These are phyloP conservation scores for Boletus sp. DNA, from an alignment of 1,284 basidiomycete genomes.

Conservation along the genomic window DNA sequence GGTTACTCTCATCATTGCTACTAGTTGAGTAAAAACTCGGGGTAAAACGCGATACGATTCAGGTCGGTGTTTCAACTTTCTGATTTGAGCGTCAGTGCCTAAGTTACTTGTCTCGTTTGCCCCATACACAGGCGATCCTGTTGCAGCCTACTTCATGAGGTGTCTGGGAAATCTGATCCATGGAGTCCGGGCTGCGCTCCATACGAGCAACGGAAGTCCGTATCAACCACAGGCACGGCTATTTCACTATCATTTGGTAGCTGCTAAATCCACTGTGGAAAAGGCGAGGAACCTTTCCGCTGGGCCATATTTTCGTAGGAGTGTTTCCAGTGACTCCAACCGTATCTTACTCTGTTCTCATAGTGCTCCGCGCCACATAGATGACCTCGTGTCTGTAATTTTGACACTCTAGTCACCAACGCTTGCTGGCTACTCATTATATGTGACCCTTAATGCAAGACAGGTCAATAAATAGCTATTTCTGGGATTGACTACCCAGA, in stretches of 20 bases:
- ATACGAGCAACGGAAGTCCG: constrained; percentile 16
- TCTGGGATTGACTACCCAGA: constrained; percentile 26
- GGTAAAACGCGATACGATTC: constrained; percentile 1
- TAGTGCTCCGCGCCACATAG: constrained; percentile 36
- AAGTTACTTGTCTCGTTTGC: constrained; percentile 6
- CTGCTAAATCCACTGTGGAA: constrained; percentile 40
- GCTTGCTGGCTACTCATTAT: constrained; percentile 39
- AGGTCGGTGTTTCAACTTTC: no score
- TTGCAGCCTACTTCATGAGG: constrained; percentile 11
- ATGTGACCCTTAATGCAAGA: constrained; percentile 37
- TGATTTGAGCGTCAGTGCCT: no score
- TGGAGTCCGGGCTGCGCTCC: constrained; percentile 13
- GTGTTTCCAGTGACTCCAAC: constrained; percentile 48
- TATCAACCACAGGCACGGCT: neutral
- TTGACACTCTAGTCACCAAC: constrained; percentile 41
- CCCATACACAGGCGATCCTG: neutral
- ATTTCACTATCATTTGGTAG: constrained; percentile 30
- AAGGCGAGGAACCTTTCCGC: constrained; percentile 35
- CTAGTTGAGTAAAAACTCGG: neutral
- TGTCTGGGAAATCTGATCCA: constrained; percentile 17
- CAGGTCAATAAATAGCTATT: constrained; percentile 35
- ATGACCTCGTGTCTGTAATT: constrained; percentile 38
- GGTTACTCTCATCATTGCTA: neutral
- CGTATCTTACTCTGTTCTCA: constrained; percentile 47
- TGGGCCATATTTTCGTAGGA: constrained; percentile 46